Percentiles rank a stretch among this genome's conserved stretches.
Conservation (phyloP, 768 basidiomycete genomes). For the Mycena belliarum region DNA sequence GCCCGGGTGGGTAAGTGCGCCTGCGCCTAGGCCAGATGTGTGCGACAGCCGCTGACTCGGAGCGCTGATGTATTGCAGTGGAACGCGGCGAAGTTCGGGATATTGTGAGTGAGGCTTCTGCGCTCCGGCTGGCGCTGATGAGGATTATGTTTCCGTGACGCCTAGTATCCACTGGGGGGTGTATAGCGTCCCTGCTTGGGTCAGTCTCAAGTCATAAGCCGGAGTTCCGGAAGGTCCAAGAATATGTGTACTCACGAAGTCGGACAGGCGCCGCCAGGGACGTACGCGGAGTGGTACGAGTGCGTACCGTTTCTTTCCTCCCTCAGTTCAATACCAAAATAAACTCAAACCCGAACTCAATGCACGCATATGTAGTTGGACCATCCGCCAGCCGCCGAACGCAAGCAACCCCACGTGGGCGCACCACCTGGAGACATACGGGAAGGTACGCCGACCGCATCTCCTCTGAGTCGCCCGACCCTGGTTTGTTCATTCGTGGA, state of each 20-base stretch:
- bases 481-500: neutral
- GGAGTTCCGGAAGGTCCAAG: neutral
- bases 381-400: slow-evolving; percentile 38
- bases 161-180: slow-evolving; percentile 53
- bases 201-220: too few relatives aligned
- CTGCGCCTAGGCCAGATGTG: neutral
- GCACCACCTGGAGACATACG: slow-evolving; percentile 52
- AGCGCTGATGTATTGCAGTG: slow-evolving; percentile 34
- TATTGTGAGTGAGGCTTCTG: slow-evolving; percentile 58
- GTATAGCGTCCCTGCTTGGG: slow-evolving; percentile 50
- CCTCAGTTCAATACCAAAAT: too few relatives aligned
- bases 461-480: neutral
- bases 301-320: slow-evolving; percentile 30
- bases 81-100: slow-evolving; percentile 55
- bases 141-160: too few relatives aligned
- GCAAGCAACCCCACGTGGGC: slow-evolving; percentile 43
- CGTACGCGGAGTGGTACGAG: slow-evolving; percentile 61
- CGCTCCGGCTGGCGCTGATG: too few relatives aligned
- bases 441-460: slow-evolving; percentile 29
- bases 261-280: slow-evolving; percentile 36
- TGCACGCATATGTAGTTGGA: slow-evolving; percentile 31
- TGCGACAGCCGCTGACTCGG: neutral
- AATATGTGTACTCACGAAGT: neutral
- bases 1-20: slow-evolving; percentile 50
- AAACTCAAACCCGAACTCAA: too few relatives aligned